Evolutionary conservation across 148 eudicot species (phyloP).

Genomic region (Dysphania ambrosioides): DNA sequence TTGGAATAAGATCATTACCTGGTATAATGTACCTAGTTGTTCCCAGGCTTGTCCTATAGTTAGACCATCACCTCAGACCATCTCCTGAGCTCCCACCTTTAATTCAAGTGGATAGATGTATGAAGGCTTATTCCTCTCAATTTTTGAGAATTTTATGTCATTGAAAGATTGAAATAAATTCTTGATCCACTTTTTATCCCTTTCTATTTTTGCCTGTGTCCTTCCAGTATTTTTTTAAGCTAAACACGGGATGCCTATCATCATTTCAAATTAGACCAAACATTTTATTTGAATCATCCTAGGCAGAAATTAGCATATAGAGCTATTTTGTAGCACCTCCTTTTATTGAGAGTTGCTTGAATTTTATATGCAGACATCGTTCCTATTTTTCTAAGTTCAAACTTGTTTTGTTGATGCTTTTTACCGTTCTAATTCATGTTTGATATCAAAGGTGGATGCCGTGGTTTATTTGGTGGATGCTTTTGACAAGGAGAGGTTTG

Average conservation of each 20-base stretch:
- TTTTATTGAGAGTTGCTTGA: not conserved
- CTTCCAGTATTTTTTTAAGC: not conserved
- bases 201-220: not conserved
- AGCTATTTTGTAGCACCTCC: not conserved
- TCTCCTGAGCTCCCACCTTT: not conserved
- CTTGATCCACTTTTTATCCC: not conserved
- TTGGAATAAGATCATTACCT: not conserved
- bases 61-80: not conserved
- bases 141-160: not conserved
- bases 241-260: constrained; percentile 11
- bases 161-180: too few species aligned
- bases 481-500: constrained; percentile 76
- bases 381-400: not conserved
- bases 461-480: constrained; percentile 85
- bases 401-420: not conserved
- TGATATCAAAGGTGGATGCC: constrained; percentile 64
- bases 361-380: not conserved
- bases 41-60: not conserved
- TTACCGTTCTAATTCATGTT: not conserved
- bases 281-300: constrained; percentile 27
- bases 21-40: not conserved
- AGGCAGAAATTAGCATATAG: constrained; percentile 21
- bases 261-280: constrained; percentile 22
- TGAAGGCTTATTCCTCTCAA: not conserved
- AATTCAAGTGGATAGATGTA: not conserved